Evolutionary conservation across 169 alveolate species (phyloP).

Genomic region (Cyclospora cayetanensis): DNA sequence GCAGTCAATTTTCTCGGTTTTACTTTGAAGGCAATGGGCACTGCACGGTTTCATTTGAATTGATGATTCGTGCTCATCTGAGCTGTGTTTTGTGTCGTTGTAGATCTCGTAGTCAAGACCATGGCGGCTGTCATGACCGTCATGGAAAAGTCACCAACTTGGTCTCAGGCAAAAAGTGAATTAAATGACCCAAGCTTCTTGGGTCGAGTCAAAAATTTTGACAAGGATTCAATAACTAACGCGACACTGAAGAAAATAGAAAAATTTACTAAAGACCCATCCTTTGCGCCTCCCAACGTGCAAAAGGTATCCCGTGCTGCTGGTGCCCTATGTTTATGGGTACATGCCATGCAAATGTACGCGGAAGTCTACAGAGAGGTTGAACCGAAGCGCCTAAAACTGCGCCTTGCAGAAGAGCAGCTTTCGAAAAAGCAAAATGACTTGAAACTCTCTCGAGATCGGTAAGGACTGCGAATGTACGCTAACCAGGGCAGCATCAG

Average conservation of each 20-base stretch:
- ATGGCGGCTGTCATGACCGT: conserved; percentile 95
- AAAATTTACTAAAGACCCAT: conserved; percentile 86
- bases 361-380: conserved; percentile 96
- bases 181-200: conserved; percentile 94
- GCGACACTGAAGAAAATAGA: conserved; percentile 89
- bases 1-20: no score
- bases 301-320: conserved; percentile 93
- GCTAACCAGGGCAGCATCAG: no score
- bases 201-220: conserved; percentile 88
- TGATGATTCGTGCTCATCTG: no score
- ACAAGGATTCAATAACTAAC: conserved; percentile 91
- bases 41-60: neutral
- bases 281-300: conserved; percentile 90
- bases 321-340: conserved; percentile 96
- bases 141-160: conserved; percentile 91
- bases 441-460: conserved; percentile 71
- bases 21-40: neutral
- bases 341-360: conserved; percentile 94
- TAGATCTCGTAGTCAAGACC: conserved; percentile 91
- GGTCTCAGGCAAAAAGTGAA: conserved; percentile 95
- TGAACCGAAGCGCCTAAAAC: conserved; percentile 96
- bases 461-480: no score
- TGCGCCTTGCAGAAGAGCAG: conserved; percentile 89
- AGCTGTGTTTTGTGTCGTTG: neutral
- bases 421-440: conserved; percentile 78